Conservation (phyloP, 805 yeast species). For the Candida rishiriensis region DNA sequence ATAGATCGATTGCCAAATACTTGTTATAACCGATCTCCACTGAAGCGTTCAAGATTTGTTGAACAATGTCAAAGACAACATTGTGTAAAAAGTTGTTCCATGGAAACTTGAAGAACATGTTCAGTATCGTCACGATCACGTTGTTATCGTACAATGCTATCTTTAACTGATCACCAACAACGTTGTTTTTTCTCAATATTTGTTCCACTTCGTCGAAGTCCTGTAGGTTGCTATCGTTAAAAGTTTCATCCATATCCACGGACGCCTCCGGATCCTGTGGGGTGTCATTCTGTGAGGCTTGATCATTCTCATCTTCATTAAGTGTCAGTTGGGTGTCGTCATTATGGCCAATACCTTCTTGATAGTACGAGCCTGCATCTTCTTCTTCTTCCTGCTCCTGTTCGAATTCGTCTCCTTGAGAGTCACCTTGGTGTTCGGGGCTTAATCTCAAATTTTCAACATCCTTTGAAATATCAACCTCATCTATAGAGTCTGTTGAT, state of each 20-base stretch:
- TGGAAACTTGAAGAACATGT: constrained; percentile 72
- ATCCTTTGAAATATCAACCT: constrained; percentile 30
- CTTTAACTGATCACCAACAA: constrained; percentile 81
- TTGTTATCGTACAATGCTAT: constrained; percentile 73
- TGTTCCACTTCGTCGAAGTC: constrained; percentile 22
- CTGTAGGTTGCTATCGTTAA: constrained; percentile 2
- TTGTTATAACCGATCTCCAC: constrained; percentile 78
- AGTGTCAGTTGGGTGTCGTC: constrained; percentile 19
- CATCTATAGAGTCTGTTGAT: constrained; percentile 26
- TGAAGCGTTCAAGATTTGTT: constrained; percentile 87
- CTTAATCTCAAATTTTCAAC: constrained; percentile 28
- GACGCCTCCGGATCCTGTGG: constrained; percentile 31
- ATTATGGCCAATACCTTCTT: constrained; percentile 23
- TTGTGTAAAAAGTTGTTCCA: constrained; percentile 98
- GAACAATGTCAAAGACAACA: constrained; percentile 94
- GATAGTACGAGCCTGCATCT: background rate
- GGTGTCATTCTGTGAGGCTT: too few relatives aligned
- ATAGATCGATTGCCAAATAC: constrained; percentile 65
- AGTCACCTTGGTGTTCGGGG: constrained; percentile 8
- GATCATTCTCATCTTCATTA: constrained; percentile 19
- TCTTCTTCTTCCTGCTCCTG: too few relatives aligned
- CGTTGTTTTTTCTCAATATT: constrained; percentile 47
- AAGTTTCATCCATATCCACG: constrained; percentile 15
- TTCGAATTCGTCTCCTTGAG: constrained; percentile 1
- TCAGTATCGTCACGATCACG: constrained; percentile 61